Conservation (phyloP, 2,329 filamentous ascomycete genomes). For the Sarocladium kiliense region DNA sequence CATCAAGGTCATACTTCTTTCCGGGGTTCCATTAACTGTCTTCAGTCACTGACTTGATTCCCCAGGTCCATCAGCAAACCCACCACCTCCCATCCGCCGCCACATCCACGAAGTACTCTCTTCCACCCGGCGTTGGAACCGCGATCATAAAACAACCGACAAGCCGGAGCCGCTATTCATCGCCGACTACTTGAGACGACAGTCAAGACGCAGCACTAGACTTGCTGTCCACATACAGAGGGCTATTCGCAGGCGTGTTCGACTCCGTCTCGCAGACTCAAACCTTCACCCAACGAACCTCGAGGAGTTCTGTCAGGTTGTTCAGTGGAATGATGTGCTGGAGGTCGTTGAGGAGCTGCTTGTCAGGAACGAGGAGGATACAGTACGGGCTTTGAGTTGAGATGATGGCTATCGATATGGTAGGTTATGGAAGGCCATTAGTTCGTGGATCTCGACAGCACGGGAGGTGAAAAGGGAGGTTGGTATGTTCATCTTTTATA, state of each 20-base stretch:
- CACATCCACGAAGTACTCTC: constrained; percentile 30
- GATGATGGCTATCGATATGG: too few relatives aligned
- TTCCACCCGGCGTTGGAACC: constrained; percentile 34
- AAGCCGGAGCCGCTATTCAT: constrained; percentile 25
- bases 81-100: background rate
- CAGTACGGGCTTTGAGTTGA: constrained; percentile 17
- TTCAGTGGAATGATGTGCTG: constrained; percentile 29
- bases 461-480: background rate
- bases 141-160: constrained; percentile 28
- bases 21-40: too few relatives aligned
- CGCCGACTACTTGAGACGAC: constrained; percentile 28
- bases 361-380: constrained; percentile 18
- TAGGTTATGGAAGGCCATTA: too few relatives aligned
- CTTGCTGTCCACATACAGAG: constrained; percentile 29
- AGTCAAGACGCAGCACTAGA: constrained; percentile 27
- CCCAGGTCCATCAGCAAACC: background rate
- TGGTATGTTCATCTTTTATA: background rate
- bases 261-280: constrained; percentile 9
- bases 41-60: background rate
- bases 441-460: background rate
- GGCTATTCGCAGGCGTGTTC: constrained; percentile 21
- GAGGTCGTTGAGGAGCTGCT: constrained; percentile 25
- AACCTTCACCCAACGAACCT: constrained; percentile 19
- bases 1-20: background rate
- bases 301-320: constrained; percentile 26